Percentiles rank a stretch among this genome's conserved stretches.
Evolutionary conservation across 257 asterid species (phyloP).

Genomic region (Ilex asprella): DNA sequence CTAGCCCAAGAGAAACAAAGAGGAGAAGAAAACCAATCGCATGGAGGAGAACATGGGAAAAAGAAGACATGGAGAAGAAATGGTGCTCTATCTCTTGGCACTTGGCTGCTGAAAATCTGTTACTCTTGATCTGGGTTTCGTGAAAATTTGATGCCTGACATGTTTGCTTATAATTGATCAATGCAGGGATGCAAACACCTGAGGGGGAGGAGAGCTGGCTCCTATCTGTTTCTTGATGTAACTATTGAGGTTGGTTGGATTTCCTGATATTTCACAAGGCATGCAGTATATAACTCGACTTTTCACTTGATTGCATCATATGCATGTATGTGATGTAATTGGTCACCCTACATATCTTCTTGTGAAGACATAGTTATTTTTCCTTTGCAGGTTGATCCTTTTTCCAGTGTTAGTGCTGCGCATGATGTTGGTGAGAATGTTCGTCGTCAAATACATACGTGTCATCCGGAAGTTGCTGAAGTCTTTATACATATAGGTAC

Average conservation of each 20-base stretch:
- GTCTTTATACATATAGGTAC: constrained; percentile 89
- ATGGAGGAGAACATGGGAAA: too few relatives aligned
- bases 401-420: constrained; percentile 92
- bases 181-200: constrained; percentile 76
- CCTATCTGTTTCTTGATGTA: constrained; percentile 84
- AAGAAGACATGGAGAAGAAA: too few relatives aligned
- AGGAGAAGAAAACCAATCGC: too few relatives aligned
- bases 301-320: not conserved
- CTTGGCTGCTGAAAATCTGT: not conserved
- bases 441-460: constrained; percentile 55
- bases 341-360: not conserved
- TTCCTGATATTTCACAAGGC: not conserved
- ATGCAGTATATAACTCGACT: too few relatives aligned
- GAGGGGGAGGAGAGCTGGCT: constrained; percentile 95
- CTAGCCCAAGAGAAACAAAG: too few relatives aligned
- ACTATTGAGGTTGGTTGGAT: constrained; percentile 58
- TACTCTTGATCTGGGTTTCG: constrained; percentile 2
- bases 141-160: not conserved
- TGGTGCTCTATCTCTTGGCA: not conserved
- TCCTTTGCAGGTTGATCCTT: constrained; percentile 74
- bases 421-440: constrained; percentile 85
- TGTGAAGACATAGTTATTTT: constrained; percentile 10
- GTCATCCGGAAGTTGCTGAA: constrained; percentile 84
- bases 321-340: too few relatives aligned
- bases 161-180: constrained; percentile 20